A percentile compares a stretch with the other conserved stretches of the same genome.
These are phyloP conservation scores for Salix purpurea DNA, from an alignment of 345 rosid species.

Conservation along the genomic window DNA sequence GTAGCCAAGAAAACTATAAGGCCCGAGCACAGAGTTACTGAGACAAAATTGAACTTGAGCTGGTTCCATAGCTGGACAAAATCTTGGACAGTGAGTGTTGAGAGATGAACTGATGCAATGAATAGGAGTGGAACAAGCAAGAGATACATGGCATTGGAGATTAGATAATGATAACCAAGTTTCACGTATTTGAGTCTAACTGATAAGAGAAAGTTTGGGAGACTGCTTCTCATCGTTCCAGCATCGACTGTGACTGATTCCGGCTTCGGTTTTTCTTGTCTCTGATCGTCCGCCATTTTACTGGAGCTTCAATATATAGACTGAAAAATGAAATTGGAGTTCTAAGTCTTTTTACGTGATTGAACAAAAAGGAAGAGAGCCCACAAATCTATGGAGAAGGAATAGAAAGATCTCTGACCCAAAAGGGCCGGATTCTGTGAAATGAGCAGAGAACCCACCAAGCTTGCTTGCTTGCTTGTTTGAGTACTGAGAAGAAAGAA, in stretches of 20 bases:
- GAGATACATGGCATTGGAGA: slow-evolving; percentile 60
- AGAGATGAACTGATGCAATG: slow-evolving; percentile 45
- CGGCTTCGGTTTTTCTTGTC: neutral
- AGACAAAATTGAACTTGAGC: slow-evolving; percentile 49
- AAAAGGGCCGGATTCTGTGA: no score
- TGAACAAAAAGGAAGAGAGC: neutral
- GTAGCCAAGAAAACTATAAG: slow-evolving; percentile 49
- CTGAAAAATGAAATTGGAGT: neutral
- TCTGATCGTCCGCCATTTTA: slow-evolving; percentile 5
- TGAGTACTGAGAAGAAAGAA: neutral
- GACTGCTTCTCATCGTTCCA: slow-evolving; percentile 20
- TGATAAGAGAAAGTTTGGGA: slow-evolving; percentile 64
- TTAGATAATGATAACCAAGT: slow-evolving; percentile 68
- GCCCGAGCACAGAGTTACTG: slow-evolving; percentile 34
- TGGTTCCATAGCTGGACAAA: slow-evolving; percentile 44
- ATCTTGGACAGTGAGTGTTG: slow-evolving; percentile 42
- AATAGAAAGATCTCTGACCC: no score
- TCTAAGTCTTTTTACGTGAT: neutral
- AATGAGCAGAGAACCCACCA: no score
- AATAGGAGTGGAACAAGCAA: slow-evolving; percentile 39
- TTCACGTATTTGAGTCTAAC: slow-evolving; percentile 69
- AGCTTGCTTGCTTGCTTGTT: neutral
- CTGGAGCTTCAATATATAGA: neutral
- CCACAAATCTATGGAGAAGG: neutral
- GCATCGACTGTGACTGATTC: slow-evolving; percentile 5